A percentile compares a stretch with the other conserved stretches of the same genome.
Evolutionary conservation across 345 rosid species (phyloP).

Genomic region (Arabidopsis suecica): DNA sequence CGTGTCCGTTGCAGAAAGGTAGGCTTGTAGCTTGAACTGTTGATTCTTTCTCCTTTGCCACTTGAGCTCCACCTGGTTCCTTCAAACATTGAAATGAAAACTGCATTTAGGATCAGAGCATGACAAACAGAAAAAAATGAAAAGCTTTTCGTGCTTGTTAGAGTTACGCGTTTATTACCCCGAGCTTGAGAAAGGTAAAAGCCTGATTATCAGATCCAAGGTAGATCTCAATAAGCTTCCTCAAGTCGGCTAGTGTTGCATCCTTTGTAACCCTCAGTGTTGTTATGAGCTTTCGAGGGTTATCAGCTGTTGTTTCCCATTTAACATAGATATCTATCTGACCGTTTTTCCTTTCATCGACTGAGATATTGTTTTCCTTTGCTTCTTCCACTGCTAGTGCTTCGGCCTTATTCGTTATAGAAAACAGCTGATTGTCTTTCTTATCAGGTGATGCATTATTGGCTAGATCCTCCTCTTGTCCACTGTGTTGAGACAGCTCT

Average conservation of each 20-base stretch:
- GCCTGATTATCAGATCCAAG: constrained; percentile 62
- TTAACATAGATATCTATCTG: constrained; percentile 61
- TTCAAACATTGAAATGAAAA: constrained; percentile 44
- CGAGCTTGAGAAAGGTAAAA: constrained; percentile 62
- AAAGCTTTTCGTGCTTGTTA: constrained; percentile 18
- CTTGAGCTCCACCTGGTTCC: constrained; percentile 64
- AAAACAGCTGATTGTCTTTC: constrained; percentile 18
- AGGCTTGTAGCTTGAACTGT: constrained; percentile 54
- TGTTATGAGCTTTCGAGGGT: constrained; percentile 58
- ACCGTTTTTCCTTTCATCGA: constrained; percentile 38
- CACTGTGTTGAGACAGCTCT: constrained; percentile 72
- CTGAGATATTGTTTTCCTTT: constrained; percentile 63
- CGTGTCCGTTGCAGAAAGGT: constrained; percentile 52
- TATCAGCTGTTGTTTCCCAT: constrained; percentile 67
- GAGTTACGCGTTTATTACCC: constrained; percentile 46
- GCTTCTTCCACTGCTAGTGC: constrained; percentile 34
- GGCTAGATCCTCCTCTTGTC: constrained; percentile 51
- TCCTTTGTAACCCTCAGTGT: constrained; percentile 60
- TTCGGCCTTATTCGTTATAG: constrained; percentile 25
- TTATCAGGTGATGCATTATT: constrained; percentile 26
- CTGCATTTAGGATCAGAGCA: constrained; percentile 21
- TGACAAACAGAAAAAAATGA: constrained; percentile 5
- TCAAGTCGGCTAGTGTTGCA: constrained; percentile 67
- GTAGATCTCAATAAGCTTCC: constrained; percentile 76
- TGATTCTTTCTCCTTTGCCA: constrained; percentile 63